Evolutionary conservation across 176 grass and related monocot genomes (phyloP).

Genomic region (Avena sativa): DNA sequence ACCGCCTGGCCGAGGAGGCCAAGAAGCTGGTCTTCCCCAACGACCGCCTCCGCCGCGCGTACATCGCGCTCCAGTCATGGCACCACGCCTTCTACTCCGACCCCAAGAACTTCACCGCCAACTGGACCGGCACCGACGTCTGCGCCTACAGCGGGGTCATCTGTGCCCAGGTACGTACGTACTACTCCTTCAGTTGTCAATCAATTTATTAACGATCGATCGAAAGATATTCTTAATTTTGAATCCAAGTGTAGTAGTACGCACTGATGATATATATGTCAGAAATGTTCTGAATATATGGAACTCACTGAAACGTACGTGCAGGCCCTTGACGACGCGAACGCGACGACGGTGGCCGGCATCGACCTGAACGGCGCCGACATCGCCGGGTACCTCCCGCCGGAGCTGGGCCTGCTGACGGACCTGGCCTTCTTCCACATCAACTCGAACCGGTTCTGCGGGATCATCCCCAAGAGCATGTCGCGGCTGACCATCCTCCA

Average conservation of each 20-base stretch:
- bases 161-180: background rate
- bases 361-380: constrained; percentile 52
- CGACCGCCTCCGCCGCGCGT: constrained; percentile 46
- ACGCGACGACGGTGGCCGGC: constrained; percentile 30
- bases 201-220: too few relatives aligned
- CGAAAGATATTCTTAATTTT: too few relatives aligned
- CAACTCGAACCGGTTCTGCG: constrained; percentile 57
- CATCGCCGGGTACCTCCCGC: constrained; percentile 46
- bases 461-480: constrained; percentile 49
- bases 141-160: constrained; percentile 60
- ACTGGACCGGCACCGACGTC: constrained; percentile 57
- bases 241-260: too few relatives aligned
- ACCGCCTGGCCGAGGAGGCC: constrained; percentile 15
- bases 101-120: constrained; percentile 47
- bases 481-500: background rate
- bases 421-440: constrained; percentile 58
- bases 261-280: too few relatives aligned
- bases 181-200: too few relatives aligned
- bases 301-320: too few relatives aligned
- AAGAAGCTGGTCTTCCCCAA: constrained; percentile 38
- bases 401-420: constrained; percentile 40
- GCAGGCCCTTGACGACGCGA: constrained; percentile 41
- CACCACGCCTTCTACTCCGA: constrained; percentile 69
- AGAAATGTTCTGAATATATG: too few relatives aligned
- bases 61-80: constrained; percentile 68